Percentiles rank a stretch among this genome's conserved stretches.
phyloP scores from a whole-genome alignment of 257 asterid genomes.

The Solanum sparsipilum region DNA sequence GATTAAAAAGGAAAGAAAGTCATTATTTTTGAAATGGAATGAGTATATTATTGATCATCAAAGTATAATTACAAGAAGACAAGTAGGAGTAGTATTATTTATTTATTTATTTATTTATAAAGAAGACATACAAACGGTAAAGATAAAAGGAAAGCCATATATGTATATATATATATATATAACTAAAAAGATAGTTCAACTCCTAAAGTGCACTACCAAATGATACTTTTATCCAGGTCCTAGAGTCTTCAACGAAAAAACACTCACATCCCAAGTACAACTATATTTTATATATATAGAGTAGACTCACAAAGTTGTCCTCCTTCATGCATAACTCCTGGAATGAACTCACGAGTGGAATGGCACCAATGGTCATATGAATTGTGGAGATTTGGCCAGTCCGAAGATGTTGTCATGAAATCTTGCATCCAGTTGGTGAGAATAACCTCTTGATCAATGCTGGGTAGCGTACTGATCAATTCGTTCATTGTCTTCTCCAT shows the following conservation, averaged over 20 bases:
- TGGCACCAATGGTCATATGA: conserved; percentile 19
- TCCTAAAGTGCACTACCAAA: neutral
- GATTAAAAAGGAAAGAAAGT: too few species aligned
- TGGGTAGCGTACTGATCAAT: conserved; percentile 7
- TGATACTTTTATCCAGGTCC: neutral
- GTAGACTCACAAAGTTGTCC: neutral
- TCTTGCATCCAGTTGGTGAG: conserved; percentile 22
- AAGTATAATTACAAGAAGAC: neutral
- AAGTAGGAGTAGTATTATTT: neutral
- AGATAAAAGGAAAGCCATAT: neutral
- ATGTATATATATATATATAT: neutral
- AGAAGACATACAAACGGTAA: neutral
- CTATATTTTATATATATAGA: neutral
- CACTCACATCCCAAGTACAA: neutral
- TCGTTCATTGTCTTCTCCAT: conserved; percentile 16
- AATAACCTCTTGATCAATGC: conserved; percentile 13
- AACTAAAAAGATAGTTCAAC: neutral
- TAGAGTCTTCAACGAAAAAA: neutral
- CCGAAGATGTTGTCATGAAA: conserved; percentile 9
- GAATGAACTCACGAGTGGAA: conserved; percentile 10
- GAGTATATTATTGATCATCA: neutral
- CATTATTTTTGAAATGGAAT: too few species aligned
- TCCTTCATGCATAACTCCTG: neutral
- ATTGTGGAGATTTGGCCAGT: conserved; percentile 25
- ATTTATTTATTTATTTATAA: neutral